Evolutionary conservation across 2,329 filamentous ascomycete species (phyloP), one percentile per base, ranked within the genome.

Genomic region (Epichloe sylvatica): DNA sequence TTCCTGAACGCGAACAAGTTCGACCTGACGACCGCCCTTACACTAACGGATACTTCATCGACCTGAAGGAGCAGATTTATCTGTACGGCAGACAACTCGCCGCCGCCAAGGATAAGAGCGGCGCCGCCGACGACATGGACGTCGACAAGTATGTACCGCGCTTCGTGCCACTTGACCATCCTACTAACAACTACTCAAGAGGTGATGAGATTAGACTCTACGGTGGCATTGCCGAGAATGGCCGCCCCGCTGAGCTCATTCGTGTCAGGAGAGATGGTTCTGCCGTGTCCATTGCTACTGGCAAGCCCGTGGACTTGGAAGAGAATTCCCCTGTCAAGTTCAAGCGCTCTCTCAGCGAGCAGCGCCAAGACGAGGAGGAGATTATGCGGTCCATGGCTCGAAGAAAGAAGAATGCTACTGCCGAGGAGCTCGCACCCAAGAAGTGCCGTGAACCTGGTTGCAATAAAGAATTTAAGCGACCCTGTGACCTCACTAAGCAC

Each of bases 401-500:
- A 51, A 84, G 89, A 57, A 94, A 94, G 78, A 94, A 95, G 79
- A 91, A 91, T 52, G 87, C 88, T 36, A 84, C 81, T 47, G 84
- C 86, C 5, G 86, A 91, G 67, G 84, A 94, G 66, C 80, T 91
- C 46, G 81, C 86, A 45, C 84, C 80, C 50, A 83, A 91, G 69
- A 80, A 80, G 59, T 94, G 88, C 73, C 76, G 77, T 54, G 79
- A 89, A 62, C 72, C 73, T 5, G 78, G 79, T 39, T 97, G 91
- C 70, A 81, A 80, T 66, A 96, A 95, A 70, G 81, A 91, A 67
- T 97, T 97, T 73, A 94, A 92, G 69, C 83, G 92, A 54, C 88
- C 88, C n/a, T 97, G 92, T 67, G 92, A 98, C 65, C 73, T 97
- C 52, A 96, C 89, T 57, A 97, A 97, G 74, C 92, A 98, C 69